Evolutionary conservation across 225 moss, liverwort and hornwort genomes (phyloP).

Genomic region (Bryum argenteum): DNA sequence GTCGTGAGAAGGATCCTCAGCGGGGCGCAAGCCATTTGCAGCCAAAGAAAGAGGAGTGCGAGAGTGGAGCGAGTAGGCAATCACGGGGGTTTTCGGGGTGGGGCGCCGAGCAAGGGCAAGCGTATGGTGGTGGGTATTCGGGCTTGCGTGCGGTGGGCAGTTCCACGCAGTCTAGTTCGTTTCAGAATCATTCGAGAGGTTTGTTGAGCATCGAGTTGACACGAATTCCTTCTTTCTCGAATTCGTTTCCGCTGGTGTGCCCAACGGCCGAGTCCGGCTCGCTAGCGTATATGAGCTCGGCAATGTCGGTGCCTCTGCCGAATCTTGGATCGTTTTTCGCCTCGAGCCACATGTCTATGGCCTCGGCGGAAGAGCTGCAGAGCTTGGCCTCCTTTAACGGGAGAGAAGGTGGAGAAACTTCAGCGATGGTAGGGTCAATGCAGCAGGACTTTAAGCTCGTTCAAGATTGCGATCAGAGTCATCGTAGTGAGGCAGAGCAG

Average conservation of each 20-base stretch:
- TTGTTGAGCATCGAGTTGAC: constrained; percentile 42
- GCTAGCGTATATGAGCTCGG: constrained; percentile 38
- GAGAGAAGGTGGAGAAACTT: constrained; percentile 37
- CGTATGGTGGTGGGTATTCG: constrained; percentile 29
- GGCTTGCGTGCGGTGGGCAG: constrained; percentile 28
- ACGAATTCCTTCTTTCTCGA: constrained; percentile 54
- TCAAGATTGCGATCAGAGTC: constrained; percentile 27
- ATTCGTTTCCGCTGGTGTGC: constrained; percentile 48
- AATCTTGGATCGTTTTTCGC: constrained; percentile 46
- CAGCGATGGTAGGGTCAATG: constrained; percentile 60
- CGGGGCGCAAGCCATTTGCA: constrained; percentile 43
- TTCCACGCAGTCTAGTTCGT: constrained; percentile 11
- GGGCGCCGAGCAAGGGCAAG: constrained; percentile 29
- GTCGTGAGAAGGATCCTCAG: constrained; percentile 27
- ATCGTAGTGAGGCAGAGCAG: neutral
- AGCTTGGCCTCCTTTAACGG: constrained; percentile 23
- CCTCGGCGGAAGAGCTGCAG: constrained; percentile 25
- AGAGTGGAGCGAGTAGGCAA: constrained; percentile 33
- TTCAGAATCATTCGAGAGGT: constrained; percentile 20
- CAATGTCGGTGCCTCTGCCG: constrained; percentile 40
- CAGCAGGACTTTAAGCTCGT: constrained; percentile 30
- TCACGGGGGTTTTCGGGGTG: constrained; percentile 41
- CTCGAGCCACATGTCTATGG: constrained; percentile 35
- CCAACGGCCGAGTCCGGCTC: constrained; percentile 40
- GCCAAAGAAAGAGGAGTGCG: constrained; percentile 50